Evolutionary conservation across 2,329 filamentous ascomycete species (phyloP).

Genomic region (Botrytis pseudocinerea): DNA sequence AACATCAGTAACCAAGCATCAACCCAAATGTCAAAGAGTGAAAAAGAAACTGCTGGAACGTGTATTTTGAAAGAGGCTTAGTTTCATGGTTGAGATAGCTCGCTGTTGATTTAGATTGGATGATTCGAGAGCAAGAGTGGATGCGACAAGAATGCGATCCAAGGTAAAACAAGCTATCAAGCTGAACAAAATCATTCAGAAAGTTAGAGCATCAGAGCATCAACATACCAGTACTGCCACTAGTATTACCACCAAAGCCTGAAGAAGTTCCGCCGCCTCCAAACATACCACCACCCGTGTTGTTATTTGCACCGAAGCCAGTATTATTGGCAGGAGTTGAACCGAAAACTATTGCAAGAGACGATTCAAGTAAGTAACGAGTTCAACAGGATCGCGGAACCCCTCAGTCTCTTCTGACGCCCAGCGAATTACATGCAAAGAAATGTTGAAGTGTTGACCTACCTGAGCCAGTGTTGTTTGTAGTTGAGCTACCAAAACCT

Average conservation of each 20-base stretch:
- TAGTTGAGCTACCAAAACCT: conserved; percentile 47
- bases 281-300: conserved; percentile 45
- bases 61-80: background rate
- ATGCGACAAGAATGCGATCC: conserved; percentile 23
- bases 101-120: background rate
- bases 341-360: conserved; percentile 46
- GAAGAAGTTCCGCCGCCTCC: conserved; percentile 35
- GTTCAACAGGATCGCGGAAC: conserved; percentile 31
- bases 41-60: conserved; percentile 2
- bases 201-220: conserved; percentile 33
- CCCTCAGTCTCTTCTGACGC: background rate
- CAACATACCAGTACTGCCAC: conserved; percentile 42
- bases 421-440: background rate
- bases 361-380: conserved; percentile 41
- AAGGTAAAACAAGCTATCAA: conserved; percentile 26
- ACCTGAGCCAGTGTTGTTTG: conserved; percentile 41
- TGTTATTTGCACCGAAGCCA: conserved; percentile 45
- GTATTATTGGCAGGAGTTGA: conserved; percentile 39
- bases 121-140: conserved; percentile 17
- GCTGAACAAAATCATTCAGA: conserved; percentile 31
- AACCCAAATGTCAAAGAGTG: background rate
- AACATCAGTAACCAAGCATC: conserved; percentile 29
- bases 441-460: conserved; percentile 34
- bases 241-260: conserved; percentile 41
- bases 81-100: conserved; percentile 2